phyloP scores from a whole-genome alignment of 1,284 basidiomycete species.

The Cryptococcus amylolentus region DNA sequence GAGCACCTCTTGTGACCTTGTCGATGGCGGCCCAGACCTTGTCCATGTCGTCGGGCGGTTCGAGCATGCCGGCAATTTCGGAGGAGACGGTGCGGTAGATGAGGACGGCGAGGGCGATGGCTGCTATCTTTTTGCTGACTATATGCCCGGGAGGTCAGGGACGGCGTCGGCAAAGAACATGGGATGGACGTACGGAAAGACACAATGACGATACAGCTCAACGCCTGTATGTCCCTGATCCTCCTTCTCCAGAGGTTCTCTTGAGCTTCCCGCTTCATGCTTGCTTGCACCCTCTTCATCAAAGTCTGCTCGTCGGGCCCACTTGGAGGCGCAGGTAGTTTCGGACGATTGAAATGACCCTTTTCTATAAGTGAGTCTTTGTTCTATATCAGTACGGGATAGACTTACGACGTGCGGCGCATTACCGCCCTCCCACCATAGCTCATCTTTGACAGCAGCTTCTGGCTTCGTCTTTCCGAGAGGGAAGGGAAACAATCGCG shows the following conservation, averaged over 20 bases:
- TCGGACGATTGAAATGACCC: constrained; percentile 40
- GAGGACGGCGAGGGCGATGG: constrained; percentile 22
- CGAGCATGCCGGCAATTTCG: constrained; percentile 33
- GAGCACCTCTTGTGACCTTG: constrained; percentile 2
- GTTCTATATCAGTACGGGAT: background rate
- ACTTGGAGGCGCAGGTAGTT: constrained; percentile 19
- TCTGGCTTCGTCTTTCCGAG: constrained; percentile 34
- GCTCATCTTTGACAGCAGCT: constrained; percentile 34
- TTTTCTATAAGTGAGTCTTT: constrained; percentile 1
- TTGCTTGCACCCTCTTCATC: constrained; percentile 25
- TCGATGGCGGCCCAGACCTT: constrained; percentile 21
- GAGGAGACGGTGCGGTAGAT: constrained; percentile 32
- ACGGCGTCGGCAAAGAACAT: too few species aligned
- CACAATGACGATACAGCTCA: constrained; percentile 29
- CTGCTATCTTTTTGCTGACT: constrained; percentile 30
- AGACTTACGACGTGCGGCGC: constrained; percentile 39
- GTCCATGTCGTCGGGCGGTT: constrained; percentile 26
- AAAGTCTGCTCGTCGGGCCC: constrained; percentile 17
- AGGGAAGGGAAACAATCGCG: constrained; percentile 38
- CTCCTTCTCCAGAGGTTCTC: constrained; percentile 36
- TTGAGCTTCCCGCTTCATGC: constrained; percentile 28
- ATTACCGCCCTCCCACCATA: constrained; percentile 45
- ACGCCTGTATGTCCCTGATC: constrained; percentile 26
- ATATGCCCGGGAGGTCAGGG: background rate
- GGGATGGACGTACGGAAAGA: constrained; percentile 25